These are phyloP conservation scores for Candida loeiensis DNA, from an alignment of 805 yeast genomes.

Conservation along the genomic window DNA sequence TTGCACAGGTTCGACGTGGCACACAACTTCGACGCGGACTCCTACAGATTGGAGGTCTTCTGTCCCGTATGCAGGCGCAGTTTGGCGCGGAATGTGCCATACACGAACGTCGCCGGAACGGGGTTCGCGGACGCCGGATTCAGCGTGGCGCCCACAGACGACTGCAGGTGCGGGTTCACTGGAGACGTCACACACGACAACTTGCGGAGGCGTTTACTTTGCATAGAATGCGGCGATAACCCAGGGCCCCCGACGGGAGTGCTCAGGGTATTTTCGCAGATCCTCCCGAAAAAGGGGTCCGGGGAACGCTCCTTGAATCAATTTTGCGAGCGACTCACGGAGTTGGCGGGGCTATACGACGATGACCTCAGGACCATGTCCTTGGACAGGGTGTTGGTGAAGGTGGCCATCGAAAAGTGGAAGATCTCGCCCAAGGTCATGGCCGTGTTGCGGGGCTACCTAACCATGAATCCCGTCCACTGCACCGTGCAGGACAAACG, in stretches of 20 bases:
- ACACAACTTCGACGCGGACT: not conserved
- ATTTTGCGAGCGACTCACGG: too few relatives aligned
- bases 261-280: too few relatives aligned
- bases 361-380: not conserved
- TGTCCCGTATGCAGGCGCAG: not conserved
- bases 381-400: not conserved
- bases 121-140: conserved; percentile 16
- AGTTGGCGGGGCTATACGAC: too few relatives aligned
- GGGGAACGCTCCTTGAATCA: too few relatives aligned
- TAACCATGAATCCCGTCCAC: conserved; percentile 8
- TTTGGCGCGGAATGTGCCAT: conserved; percentile 7
- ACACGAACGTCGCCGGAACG: conserved; percentile 8
- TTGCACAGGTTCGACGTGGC: not conserved
- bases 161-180: not conserved
- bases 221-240: too few relatives aligned
- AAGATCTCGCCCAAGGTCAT: not conserved
- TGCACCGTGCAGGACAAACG: conserved; percentile 8
- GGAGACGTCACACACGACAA: conserved; percentile 2
- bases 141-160: not conserved
- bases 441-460: conserved; percentile 8
- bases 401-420: not conserved
- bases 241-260: too few relatives aligned
- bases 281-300: too few relatives aligned
- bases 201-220: too few relatives aligned
- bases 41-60: not conserved